A percentile compares a stretch with the other conserved stretches of the same genome.
phyloP scores from a whole-genome alignment of 2,329 filamentous ascomycete species.

The Lasiodiplodia citricola region DNA sequence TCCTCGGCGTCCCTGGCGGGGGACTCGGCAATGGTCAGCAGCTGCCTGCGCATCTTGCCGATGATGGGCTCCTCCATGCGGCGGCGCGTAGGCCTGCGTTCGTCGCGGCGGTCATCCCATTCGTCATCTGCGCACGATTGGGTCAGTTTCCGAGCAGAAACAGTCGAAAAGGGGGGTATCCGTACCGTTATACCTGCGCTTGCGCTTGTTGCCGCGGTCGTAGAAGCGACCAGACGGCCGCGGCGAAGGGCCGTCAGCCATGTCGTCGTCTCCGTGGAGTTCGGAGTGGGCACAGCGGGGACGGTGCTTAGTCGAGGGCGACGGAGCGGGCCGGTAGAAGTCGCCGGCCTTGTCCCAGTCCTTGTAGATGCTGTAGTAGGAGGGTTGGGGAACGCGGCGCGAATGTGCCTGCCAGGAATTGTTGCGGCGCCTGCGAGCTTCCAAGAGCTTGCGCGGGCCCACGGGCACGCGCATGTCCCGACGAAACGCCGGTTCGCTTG shows the following conservation, averaged over 20 bases:
- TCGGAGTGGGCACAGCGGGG: constrained; percentile 3
- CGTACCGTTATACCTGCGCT: constrained; percentile 80
- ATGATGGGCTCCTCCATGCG: constrained; percentile 43
- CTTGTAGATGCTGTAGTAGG: constrained; percentile 4
- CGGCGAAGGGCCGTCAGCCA: constrained; percentile 31
- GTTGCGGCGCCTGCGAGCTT: constrained; percentile 18
- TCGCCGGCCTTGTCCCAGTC: constrained; percentile 21
- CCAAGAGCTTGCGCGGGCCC: constrained; percentile 23
- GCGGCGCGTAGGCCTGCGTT: constrained; percentile 40
- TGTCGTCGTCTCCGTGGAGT: constrained; percentile 8
- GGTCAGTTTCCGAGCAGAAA: background rate
- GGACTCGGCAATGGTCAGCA: constrained; percentile 46
- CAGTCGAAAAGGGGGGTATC: constrained; percentile 33
- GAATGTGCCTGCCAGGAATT: constrained; percentile 5
- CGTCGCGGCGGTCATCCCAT: constrained; percentile 33
- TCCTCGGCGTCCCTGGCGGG: constrained; percentile 34
- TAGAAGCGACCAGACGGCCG: constrained; percentile 26
- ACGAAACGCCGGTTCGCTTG: background rate
- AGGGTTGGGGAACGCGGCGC: background rate
- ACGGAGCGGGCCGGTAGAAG: constrained; percentile 12
- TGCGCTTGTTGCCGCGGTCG: constrained; percentile 62
- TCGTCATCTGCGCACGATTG: constrained; percentile 32
- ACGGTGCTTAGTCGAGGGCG: background rate
- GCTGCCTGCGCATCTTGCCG: constrained; percentile 40
- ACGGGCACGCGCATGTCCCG: constrained; percentile 18